Evolutionary conservation across 2,329 filamentous ascomycete genomes (phyloP), one percentile per base, ranked within the genome.

Genomic region (Talaromyces marneffei): DNA sequence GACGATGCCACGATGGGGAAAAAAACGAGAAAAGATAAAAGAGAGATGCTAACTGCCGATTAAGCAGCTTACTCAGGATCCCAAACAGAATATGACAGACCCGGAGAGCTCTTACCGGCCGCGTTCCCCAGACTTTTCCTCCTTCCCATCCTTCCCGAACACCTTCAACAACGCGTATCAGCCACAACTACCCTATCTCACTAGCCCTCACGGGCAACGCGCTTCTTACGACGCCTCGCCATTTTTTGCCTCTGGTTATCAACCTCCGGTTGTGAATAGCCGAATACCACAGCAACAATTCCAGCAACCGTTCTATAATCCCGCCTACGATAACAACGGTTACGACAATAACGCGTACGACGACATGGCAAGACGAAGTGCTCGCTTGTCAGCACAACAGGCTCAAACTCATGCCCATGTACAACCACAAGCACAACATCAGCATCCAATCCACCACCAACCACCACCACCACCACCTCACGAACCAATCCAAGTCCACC

Each of bases 61-160:
- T n/a, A n/a, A n/a, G n/a, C n/a, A n/a, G n/a, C 31, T 54, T 40
- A 33, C 57, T 52, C 42, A 31, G n/a, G n/a, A n/a, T n/a, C n/a
- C 23, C 37, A 31, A 50, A 27, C 29, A 59, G 55, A 71, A 70
- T 66, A 78, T 78, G 75, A 78, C 75, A 70, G 76, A 77, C 65
- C 73, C 74, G 67, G 74, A 78, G 65, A 76, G 73, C 60, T 72
- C 73, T 31, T 80, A 80, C 71, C 74, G 77, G 67, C 78, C 78
- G 64, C 74, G 74, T 69, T 80, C 78, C 48, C 79, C 79, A 67
- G 78, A 81, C 66, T 76, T 85, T 66, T 82, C 82, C 64, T 77
- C 75, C 69, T 77, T 80, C 69, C 70, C 78, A 66, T 68, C 75
- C 62, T 69, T 73, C 67, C 72, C 77, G 65, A 71, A 76, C 64